Evolutionary conservation across 768 basidiomycete genomes (phyloP).

Genomic region (Tulasnella sp.): DNA sequence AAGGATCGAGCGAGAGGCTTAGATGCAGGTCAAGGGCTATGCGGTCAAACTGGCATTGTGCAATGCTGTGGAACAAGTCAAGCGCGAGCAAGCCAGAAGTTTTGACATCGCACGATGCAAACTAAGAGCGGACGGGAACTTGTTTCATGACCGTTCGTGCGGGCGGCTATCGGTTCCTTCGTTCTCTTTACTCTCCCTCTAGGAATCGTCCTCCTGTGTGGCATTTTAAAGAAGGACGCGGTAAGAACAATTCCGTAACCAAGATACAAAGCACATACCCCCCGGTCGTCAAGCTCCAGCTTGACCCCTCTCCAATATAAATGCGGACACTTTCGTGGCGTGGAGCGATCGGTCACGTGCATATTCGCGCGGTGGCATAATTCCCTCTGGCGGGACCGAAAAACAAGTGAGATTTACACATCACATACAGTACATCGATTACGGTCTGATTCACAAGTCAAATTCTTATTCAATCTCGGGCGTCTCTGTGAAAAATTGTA

Average conservation of each 20-base stretch:
- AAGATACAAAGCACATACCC: slow-evolving; percentile 46
- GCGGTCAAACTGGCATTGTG: not conserved
- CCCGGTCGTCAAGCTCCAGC: slow-evolving; percentile 86
- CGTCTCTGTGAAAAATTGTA: too few species aligned
- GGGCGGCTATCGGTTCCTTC: slow-evolving; percentile 71
- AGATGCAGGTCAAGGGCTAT: not conserved
- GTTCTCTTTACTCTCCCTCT: slow-evolving; percentile 63
- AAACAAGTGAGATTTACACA: too few species aligned
- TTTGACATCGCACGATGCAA: slow-evolving; percentile 90
- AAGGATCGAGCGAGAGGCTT: not conserved
- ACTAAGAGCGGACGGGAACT: slow-evolving; percentile 92
- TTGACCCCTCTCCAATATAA: too few species aligned
- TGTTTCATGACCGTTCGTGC: slow-evolving; percentile 89
- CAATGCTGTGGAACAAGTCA: slow-evolving; percentile 5
- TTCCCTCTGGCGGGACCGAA: too few species aligned
- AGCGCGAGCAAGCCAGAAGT: slow-evolving; percentile 93
- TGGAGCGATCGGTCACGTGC: too few species aligned
- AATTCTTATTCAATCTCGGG: too few species aligned
- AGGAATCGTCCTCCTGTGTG: slow-evolving; percentile 60
- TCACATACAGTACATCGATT: too few species aligned
- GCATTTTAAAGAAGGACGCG: not conserved
- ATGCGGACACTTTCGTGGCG: too few species aligned
- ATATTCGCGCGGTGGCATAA: too few species aligned
- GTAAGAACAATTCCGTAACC: slow-evolving; percentile 26
- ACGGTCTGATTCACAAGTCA: too few species aligned